Base-by-base conservation (phyloP, 257 asterid species). In the Plectranthus barbatus region DNA sequence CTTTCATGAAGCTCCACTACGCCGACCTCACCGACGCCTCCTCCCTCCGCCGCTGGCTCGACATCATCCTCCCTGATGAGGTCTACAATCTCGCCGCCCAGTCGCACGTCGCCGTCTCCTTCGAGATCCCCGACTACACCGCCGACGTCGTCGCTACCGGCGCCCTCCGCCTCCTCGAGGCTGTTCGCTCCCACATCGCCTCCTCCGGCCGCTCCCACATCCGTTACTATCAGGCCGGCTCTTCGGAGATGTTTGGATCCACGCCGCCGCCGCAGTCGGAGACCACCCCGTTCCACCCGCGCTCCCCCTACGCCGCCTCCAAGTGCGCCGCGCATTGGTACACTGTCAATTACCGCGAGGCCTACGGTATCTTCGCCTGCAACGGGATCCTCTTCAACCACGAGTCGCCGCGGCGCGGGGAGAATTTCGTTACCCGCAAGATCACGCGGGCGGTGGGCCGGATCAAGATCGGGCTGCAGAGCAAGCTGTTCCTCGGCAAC, bases 41-140 rank as follows among this genome's bases (percentile, higher is more conserved):
- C 69, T 93, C 97, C 62, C 95, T 93, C 71, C 96, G 97, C 70
- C 94, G 99, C n/a, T 93, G 99, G 99, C 83, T 93, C 62, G 99
- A 93, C 62, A 79, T 67, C 21, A 87, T 93, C 54, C 85, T 61
- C 50, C 99, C 99, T 36, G 95, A 90, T 59, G 99, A 93, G 86
- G 92, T 93, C 54, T 93, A 93, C 79, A 90, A 93, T 69, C 95
- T 93, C 55, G 99, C 99, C 60, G 99, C 97, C 33, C 99, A 93
- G 67, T 90, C 97, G 0, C 99, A 93, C 72, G 99, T 90, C 45
- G 99, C 99, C 6, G 96, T 93, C 36, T 93, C 99, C 21, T 93
- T 93, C 71, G 99, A 93, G 83, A 93, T 90, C 78, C 99, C 97
- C 1, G 99, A 93, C 54, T 93, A 93, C 75, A 93, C 99, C 17